These are phyloP conservation scores for Lagenaria siceraria DNA, from an alignment of 306 rosid genomes.

Conservation along the genomic window DNA sequence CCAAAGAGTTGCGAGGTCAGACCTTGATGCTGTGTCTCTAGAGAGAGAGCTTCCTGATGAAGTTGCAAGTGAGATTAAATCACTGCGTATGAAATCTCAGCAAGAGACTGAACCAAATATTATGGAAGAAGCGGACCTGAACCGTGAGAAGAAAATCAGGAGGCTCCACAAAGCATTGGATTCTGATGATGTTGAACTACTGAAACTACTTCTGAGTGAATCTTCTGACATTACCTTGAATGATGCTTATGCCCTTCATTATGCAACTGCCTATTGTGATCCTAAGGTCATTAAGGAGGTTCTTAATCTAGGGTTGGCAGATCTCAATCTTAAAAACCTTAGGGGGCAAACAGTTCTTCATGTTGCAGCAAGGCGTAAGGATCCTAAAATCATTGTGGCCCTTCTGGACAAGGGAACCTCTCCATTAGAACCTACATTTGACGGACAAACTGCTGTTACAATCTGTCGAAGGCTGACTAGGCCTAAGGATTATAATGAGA, in stretches of 20 bases:
- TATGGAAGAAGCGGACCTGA: constrained; percentile 26
- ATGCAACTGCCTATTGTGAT: constrained; percentile 79
- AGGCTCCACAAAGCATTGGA: constrained; percentile 67
- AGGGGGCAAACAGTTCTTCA: constrained; percentile 68
- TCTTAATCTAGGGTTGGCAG: constrained; percentile 40
- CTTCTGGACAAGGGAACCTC: constrained; percentile 54
- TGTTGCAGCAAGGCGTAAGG: constrained; percentile 83
- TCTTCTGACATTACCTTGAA: constrained; percentile 60
- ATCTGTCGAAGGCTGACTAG: constrained; percentile 82
- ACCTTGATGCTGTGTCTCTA: constrained; percentile 44
- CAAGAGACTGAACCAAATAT: constrained; percentile 19
- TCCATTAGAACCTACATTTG: constrained; percentile 43
- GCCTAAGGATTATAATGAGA: constrained; percentile 50
- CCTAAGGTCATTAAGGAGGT: constrained; percentile 70
- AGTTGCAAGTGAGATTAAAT: constrained; percentile 33
- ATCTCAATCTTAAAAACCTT: constrained; percentile 33
- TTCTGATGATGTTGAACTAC: constrained; percentile 78
- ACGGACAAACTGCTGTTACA: constrained; percentile 74
- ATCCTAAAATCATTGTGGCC: constrained; percentile 57
- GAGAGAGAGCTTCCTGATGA: constrained; percentile 68
- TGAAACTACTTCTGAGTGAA: constrained; percentile 56
- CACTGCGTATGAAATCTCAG: constrained; percentile 20
- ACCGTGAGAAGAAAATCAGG: constrained; percentile 41
- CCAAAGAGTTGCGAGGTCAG: constrained; percentile 56
- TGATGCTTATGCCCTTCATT: constrained; percentile 68